Base-by-base conservation (phyloP, 768 basidiomycete genomes). In the Pleurotus tuoliensis region DNA sequence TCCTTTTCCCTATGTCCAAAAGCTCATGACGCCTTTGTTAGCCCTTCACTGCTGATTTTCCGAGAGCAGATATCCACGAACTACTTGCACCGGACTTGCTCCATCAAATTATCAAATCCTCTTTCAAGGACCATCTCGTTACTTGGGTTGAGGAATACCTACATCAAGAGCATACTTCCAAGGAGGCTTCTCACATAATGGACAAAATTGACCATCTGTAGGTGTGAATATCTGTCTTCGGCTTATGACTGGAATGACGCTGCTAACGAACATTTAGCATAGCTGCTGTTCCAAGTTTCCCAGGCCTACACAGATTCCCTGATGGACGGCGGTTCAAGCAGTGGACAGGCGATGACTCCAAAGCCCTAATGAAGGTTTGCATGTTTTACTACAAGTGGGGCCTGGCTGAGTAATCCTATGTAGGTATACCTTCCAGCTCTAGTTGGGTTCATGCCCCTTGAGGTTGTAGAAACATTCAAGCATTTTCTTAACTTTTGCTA, bases 91-190 rank as follows among this genome's bases (percentile, higher is more conserved):
- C 69, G 0, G 71, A 74, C 52, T 57, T 73, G 1, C 62, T 73
- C 0, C 72, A 74, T 56, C 73, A 73, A 48, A 11, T 72, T 8
- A 69, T 73, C 59, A 72, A 72, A 58, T 70, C 69, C 0, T 63
- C 65, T 1, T 74, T 74, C 62, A 75, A 74, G 55, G 73, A 74
- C 44, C 73, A 75, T 49, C 58, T 75, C 7, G 69, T 74, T 1
- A 53, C 53, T 3, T 74, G 72, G 73, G 63, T 74, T 0, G 57
- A 43, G 1, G 45, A 63, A 22, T 74, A 71, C 49, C 50, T 75
- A 0, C 38, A 54, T 9, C 9, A 49, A 2, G 53, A 34, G 6
- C 61, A 71, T 34, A 58, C 56, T 1, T 43, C 59, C 47, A 8
- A n/a, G 1, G 12, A 39, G 2, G 20, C 20, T 20, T 20, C 20